Evolutionary conservation across 305 asterid genomes (phyloP), one percentile per base, ranked within the genome.

Genomic region (Petunia hybrid): DNA sequence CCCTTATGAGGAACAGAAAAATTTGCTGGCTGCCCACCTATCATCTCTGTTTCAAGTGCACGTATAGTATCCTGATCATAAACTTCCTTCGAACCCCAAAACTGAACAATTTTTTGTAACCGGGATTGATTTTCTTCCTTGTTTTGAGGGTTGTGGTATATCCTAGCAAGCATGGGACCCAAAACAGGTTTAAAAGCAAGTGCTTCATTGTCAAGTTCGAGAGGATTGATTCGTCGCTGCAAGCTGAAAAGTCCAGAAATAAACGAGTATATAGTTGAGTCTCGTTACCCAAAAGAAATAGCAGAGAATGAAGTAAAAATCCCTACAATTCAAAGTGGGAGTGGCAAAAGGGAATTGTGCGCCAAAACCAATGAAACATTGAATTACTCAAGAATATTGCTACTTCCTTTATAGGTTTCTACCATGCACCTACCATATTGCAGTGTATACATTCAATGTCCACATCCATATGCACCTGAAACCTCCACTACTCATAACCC

Each of bases 61-160:
- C 59, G 89, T 81, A 95, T 90, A 6, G 98, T 94, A 70, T 95
- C 97, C 81, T 90, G 97, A 86, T 95, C 98, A 76, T 83, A 95
- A 46, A 95, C 98, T 83, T 94, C 99, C 88, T 95, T 95, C 46
- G 98, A 89, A 65, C 96, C 97, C 99, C 99, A 95, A 83, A 95
- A 95, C 82, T 94, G 98, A 77, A 95, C 69, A 80, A 95, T 95
- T 81, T 95, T 94, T 87, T 90, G 94, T 83, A 95, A 91, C 14
- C 97, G 98, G 2, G 94, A 89, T 90, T 95, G 99, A 83, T 95
- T 94, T 88, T 95, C 99, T 71, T 95, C 99, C 90, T 89, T 92
- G 90, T 94, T 92, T 57, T 89, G 93, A 42, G 90, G 99, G 85
- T 94, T 95, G 87, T 92, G 96, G 91, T 91, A 95, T 76, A 94